phyloP scores from a whole-genome alignment of 2,329 filamentous ascomycete species.

The Dactylella cylindrospora region DNA sequence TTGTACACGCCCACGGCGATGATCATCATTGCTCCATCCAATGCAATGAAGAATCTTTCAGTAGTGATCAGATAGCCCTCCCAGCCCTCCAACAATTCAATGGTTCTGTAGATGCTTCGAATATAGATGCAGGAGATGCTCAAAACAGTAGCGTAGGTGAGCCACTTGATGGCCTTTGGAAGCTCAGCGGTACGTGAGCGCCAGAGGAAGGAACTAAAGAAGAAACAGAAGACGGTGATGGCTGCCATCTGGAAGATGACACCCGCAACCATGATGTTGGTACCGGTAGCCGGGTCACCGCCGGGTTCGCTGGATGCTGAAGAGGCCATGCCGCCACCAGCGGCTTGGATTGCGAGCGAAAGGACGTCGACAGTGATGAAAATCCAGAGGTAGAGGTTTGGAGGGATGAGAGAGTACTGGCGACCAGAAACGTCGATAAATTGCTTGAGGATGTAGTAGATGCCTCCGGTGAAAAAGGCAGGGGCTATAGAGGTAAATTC shows the following conservation, averaged over 20 bases:
- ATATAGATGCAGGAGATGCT: slow-evolving; percentile 56
- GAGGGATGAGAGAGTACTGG: slow-evolving; percentile 54
- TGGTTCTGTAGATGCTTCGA: slow-evolving; percentile 57
- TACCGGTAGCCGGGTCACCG: slow-evolving; percentile 57
- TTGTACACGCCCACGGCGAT: slow-evolving; percentile 56
- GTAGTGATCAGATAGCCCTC: slow-evolving; percentile 58
- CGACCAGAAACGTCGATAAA: slow-evolving; percentile 56
- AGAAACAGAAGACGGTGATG: slow-evolving; percentile 58
- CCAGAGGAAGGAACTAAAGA: slow-evolving; percentile 58
- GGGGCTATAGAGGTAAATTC: slow-evolving; percentile 49
- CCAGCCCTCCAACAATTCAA: slow-evolving; percentile 59
- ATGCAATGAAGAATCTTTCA: slow-evolving; percentile 57
- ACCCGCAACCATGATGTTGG: slow-evolving; percentile 59
- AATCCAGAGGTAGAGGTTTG: slow-evolving; percentile 56
- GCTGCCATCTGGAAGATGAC: slow-evolving; percentile 63
- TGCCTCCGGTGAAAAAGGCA: slow-evolving; percentile 58
- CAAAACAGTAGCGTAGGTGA: slow-evolving; percentile 53
- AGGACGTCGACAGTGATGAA: slow-evolving; percentile 60
- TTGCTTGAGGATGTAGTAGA: slow-evolving; percentile 57
- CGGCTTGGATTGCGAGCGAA: slow-evolving; percentile 61
- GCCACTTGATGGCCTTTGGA: slow-evolving; percentile 38
- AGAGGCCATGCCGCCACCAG: slow-evolving; percentile 59
- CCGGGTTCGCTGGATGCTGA: slow-evolving; percentile 53
- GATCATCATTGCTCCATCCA: slow-evolving; percentile 58
- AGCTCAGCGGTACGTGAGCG: slow-evolving; percentile 47